Conservation (phyloP, 495 filamentous ascomycete genomes). For the Tetracladium setigerum region DNA sequence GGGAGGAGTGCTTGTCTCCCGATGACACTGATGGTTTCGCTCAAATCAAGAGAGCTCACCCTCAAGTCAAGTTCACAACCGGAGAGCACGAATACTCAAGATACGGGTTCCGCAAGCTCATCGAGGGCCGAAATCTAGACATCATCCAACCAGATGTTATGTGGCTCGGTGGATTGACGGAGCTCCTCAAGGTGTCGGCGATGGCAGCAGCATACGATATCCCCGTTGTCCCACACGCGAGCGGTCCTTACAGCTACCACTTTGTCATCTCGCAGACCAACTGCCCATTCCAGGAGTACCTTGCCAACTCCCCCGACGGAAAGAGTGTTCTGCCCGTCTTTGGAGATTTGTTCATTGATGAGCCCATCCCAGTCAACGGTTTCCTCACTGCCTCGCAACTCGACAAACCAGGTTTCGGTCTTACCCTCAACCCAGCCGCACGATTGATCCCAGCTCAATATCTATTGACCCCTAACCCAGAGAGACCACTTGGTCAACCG, state of each 20-base stretch:
- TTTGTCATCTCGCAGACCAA: slow-evolving; percentile 87
- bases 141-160: slow-evolving; percentile 94
- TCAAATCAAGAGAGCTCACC: slow-evolving; percentile 81
- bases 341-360: slow-evolving; percentile 82
- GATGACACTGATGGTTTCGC: slow-evolving; percentile 88
- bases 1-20: slow-evolving; percentile 85
- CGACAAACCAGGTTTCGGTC: slow-evolving; percentile 85
- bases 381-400: slow-evolving; percentile 69
- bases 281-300: slow-evolving; percentile 89
- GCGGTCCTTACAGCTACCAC: slow-evolving; percentile 89
- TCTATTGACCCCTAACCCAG: slow-evolving; percentile 66
- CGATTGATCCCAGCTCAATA: slow-evolving; percentile 64
- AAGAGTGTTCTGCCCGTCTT: slow-evolving; percentile 85
- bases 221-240: slow-evolving; percentile 88
- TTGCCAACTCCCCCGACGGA: slow-evolving; percentile 85
- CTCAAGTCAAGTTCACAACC: slow-evolving; percentile 87
- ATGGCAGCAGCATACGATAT: slow-evolving; percentile 90
- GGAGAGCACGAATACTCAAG: slow-evolving; percentile 91
- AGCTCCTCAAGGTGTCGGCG: slow-evolving; percentile 80
- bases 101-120: slow-evolving; percentile 88
- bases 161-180: slow-evolving; percentile 92
- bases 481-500: slow-evolving; percentile 38
- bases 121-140: slow-evolving; percentile 84
- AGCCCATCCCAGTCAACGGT: slow-evolving; percentile 78
- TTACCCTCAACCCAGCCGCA: slow-evolving; percentile 77